A percentile compares a stretch with the other conserved stretches of the same genome.
phyloP scores from a whole-genome alignment of 2,329 filamentous ascomycete genomes.

The Sarocladium strictum region DNA sequence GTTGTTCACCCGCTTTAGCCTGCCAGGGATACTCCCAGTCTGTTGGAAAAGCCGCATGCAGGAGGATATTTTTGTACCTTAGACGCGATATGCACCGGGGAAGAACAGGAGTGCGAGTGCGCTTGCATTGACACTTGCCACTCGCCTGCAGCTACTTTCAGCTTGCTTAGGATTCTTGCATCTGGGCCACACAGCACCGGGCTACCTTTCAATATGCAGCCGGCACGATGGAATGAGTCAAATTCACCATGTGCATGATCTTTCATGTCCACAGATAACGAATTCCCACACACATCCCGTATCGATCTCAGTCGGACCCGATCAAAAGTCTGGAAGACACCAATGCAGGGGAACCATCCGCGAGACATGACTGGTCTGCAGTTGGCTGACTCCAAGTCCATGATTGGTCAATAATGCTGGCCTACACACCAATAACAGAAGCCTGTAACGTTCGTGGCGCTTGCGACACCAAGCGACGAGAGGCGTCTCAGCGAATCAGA shows the following conservation, averaged over 20 bases:
- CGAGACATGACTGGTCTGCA: conserved; percentile 1
- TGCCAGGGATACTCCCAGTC: background rate
- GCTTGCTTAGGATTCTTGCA: conserved; percentile 5
- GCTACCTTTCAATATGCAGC: background rate
- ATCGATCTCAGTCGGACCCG: too few relatives aligned
- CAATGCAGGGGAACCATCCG: background rate
- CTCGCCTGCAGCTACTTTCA: background rate
- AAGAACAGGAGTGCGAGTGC: background rate
- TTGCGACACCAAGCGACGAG: background rate
- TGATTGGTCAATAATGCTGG: conserved; percentile 6
- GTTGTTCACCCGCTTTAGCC: background rate
- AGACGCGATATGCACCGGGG: background rate
- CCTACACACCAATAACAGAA: background rate
- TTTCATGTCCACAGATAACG: background rate
- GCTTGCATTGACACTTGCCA: background rate
- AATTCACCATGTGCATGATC: background rate
- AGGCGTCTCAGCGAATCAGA: background rate
- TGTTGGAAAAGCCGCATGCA: background rate
- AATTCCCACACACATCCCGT: background rate
- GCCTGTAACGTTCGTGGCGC: conserved; percentile 7
- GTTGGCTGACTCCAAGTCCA: background rate
- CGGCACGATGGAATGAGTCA: background rate
- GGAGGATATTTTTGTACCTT: conserved; percentile 3
- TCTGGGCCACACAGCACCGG: too few relatives aligned
- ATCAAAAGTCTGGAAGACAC: background rate